Evolutionary conservation across 2,329 filamentous ascomycete species (phyloP), one percentile per base, ranked within the genome.

Genomic region (Cyclaneusma minus): DNA sequence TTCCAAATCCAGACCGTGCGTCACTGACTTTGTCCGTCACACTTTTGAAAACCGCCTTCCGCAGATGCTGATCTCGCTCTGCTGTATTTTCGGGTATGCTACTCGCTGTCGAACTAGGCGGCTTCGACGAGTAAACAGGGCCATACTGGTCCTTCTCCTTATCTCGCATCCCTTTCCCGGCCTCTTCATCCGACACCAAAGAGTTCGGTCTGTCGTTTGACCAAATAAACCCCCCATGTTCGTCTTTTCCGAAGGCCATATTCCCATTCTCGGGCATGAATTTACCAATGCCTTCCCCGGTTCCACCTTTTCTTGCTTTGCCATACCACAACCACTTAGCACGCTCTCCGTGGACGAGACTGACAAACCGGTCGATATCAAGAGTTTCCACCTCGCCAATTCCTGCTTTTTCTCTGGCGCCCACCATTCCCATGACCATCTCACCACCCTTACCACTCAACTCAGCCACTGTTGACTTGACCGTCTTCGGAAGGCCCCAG

Each of bases 271-370:
- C 62, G 8, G 59, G 50, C 7, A 54, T 45, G 3, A 58, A 51
- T 24, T 53, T 56, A 4, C 63, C 59, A 32, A 36, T 37, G 24
- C 55, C 51, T n/a, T 56, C 51, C 6, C 62, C 58, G 3, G 51
- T 42, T 2, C 49, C 48, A 3, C 56, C 64, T 44, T 87, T 83
- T 33, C 76, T 71, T 19, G 81, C 68, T 48, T 93, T 95, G 10
- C 87, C 89, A 34, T 81, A 66, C 89, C 89, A 98, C 2, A 98
- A 62, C 83, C 85, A 95, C 49, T 92, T 93, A 10, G 81, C 64
- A 29, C 80, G 69, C 46, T 89, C 81, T 17, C 89, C 87, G 34
- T 74, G 76, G 1, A 78, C 69, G 14, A 92, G 60, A 32, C 71
- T 71, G 25, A 82, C 65, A 38, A 95, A 92, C 23, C 64, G 72